Base-by-base conservation (phyloP, 2,329 filamentous ascomycete species). In the Phyllosticta ampelicida region DNA sequence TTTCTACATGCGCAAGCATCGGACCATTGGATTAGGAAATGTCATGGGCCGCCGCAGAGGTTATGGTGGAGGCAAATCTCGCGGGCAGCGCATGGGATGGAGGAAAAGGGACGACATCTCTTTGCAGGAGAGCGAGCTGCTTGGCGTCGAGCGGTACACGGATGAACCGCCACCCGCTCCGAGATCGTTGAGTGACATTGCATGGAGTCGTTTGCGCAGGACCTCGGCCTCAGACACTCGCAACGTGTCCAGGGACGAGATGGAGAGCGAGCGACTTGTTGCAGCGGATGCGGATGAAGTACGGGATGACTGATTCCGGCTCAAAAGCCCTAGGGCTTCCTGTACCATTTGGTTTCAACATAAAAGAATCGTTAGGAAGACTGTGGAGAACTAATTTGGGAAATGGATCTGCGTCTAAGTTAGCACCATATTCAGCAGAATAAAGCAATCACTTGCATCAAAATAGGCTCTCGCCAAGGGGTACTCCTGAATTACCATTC, bases 1-100 rank as follows among this genome's bases (percentile, higher is more conserved):
- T 48, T 70, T 74, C 58, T 70, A 74, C 11, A 76, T 76, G 72
- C 65, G 71, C 11, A 68, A 72, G 55, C 69, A 70, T 21, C 69
- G 74, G 50, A 64, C 61, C 30, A 71, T 73, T 59, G 70, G 68
- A 3, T 53, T 74, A 1, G 70, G 67, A 6, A 72, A 67, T 51
- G 60, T 72, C 59, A 72, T 70, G 68, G 67, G 68, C 13, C 62
- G 68, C 16, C 64, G 67, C 52, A 62, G 60, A n/a, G 73, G 73
- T 2, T 75, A 76, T 57, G 71, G 68, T 2, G 63, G 64, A 10
- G 64, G 68, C 9, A 71, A 73, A 60, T 72, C 70, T 10, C 68
- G 63, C 54, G 61, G 66, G 10, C 66, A 74, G 61, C 68, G 73
- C 13, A 54, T 74, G 19, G 68, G 68, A 5, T 59, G 65, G 48